A percentile compares a stretch with the other conserved stretches of the same genome.
These are phyloP conservation scores for Eucalyptus microcorys DNA, from an alignment of 345 rosid genomes.

Conservation along the genomic window DNA sequence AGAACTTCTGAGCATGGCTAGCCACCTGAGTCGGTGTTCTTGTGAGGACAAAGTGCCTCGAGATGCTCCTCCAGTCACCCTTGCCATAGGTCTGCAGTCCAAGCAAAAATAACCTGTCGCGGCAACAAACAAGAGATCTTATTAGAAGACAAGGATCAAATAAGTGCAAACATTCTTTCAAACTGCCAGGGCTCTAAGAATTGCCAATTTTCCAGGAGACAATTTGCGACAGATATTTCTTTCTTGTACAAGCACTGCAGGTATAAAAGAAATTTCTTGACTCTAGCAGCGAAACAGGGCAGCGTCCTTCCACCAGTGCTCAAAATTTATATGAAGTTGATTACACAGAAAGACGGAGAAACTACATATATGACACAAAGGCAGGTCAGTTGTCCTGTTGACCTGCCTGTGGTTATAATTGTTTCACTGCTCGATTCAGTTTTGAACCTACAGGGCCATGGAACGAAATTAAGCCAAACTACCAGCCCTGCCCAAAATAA, in stretches of 20 bases:
- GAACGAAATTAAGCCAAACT: not conserved
- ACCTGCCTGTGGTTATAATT: not conserved
- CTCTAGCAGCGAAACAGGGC: not conserved
- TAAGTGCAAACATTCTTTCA: not conserved
- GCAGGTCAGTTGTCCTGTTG: not conserved
- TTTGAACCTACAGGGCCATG: not conserved
- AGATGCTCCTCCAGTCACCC: slow-evolving; percentile 91
- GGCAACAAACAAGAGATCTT: not conserved
- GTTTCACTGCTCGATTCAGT: not conserved
- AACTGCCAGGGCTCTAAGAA: not conserved
- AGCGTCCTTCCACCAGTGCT: not conserved
- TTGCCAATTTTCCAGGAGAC: not conserved
- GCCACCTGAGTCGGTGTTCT: slow-evolving; percentile 91
- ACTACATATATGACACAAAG: not conserved
- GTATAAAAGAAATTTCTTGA: not conserved
- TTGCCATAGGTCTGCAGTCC: slow-evolving; percentile 59
- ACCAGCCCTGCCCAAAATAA: not conserved
- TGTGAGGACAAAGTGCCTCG: slow-evolving; percentile 70
- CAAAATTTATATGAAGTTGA: not conserved
- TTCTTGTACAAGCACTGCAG: not conserved
- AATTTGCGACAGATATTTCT: not conserved
- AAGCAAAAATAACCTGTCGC: slow-evolving; percentile 48
- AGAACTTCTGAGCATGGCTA: slow-evolving; percentile 91
- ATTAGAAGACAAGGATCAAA: not conserved
- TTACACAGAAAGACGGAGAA: not conserved